Conservation (phyloP, 257 asterid genomes). For the Lithospermum erythrorhizon region DNA sequence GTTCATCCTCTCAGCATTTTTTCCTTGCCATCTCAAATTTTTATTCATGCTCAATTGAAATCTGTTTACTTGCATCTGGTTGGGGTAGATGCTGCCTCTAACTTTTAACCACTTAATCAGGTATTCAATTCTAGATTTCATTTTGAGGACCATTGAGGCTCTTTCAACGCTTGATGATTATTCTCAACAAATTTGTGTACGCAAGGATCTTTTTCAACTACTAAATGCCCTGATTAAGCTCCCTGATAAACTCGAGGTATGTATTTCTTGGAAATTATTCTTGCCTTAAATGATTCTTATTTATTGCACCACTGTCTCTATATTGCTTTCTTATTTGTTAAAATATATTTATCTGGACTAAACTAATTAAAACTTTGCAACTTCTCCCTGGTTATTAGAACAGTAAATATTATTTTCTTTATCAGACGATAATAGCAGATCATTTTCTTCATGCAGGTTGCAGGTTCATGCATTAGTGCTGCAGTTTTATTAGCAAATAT, state of each 20-base stretch:
- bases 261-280: conserved; percentile 13
- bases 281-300: conserved; percentile 4
- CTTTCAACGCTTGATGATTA: conserved; percentile 55
- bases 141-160: conserved; percentile 75
- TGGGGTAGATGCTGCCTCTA: conserved; percentile 7
- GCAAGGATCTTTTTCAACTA: conserved; percentile 43
- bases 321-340: conserved; percentile 3
- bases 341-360: no score
- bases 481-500: conserved; percentile 71
- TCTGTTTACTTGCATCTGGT: conserved; percentile 7
- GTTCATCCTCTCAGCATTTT: not conserved
- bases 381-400: no score
- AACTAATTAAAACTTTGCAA: no score
- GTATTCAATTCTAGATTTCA: conserved; percentile 51
- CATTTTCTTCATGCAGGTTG: conserved; percentile 37
- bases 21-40: not conserved
- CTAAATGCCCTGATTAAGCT: conserved; percentile 49
- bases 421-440: no score
- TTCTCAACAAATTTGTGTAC: conserved; percentile 42
- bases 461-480: conserved; percentile 72
- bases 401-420: no score
- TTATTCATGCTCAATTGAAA: not conserved
- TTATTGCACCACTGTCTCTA: not conserved
- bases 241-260: conserved; percentile 79
- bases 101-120: conserved; percentile 30